Evolutionary conservation across 2,329 filamentous ascomycete species (phyloP).

Genomic region (Lasiodiplodia theobromae): DNA sequence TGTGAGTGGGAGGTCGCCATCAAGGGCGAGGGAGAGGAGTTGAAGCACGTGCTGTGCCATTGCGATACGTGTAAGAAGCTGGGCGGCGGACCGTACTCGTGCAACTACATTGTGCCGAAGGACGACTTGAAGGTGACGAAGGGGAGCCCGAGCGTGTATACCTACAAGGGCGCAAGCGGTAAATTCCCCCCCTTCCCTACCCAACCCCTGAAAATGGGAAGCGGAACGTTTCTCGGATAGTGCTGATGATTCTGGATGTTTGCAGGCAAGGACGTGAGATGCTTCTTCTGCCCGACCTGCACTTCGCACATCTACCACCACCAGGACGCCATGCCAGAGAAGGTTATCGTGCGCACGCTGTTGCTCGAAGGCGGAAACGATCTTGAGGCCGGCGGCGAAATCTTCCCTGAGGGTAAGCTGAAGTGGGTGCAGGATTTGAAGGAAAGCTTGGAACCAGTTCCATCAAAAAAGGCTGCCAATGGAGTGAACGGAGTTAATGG

Average conservation of each 20-base stretch:
- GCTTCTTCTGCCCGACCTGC: conserved; percentile 48
- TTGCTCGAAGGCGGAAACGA: conserved; percentile 46
- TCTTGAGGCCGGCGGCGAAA: conserved; percentile 46
- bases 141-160: conserved; percentile 41
- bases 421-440: conserved; percentile 43
- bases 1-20: conserved; percentile 38
- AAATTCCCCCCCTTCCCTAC: conserved; percentile 4
- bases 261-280: conserved; percentile 45
- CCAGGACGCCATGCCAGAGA: conserved; percentile 49
- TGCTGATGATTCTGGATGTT: not conserved
- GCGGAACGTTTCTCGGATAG: too few relatives aligned
- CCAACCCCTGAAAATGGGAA: too few relatives aligned
- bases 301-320: conserved; percentile 52
- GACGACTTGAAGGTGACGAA: conserved; percentile 39
- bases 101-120: conserved; percentile 45
- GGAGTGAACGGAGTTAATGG: conserved; percentile 13
- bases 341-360: conserved; percentile 49
- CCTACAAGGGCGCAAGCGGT: conserved; percentile 43
- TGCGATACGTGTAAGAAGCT: conserved; percentile 47
- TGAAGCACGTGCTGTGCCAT: conserved; percentile 46
- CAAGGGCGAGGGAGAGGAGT: conserved; percentile 32
- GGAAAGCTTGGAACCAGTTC: conserved; percentile 29
- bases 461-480: not conserved
- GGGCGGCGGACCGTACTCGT: conserved; percentile 45
- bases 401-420: conserved; percentile 47